Evolutionary conservation across 2,329 filamentous ascomycete species (phyloP).

Genomic region (Epichloe sibirici): DNA sequence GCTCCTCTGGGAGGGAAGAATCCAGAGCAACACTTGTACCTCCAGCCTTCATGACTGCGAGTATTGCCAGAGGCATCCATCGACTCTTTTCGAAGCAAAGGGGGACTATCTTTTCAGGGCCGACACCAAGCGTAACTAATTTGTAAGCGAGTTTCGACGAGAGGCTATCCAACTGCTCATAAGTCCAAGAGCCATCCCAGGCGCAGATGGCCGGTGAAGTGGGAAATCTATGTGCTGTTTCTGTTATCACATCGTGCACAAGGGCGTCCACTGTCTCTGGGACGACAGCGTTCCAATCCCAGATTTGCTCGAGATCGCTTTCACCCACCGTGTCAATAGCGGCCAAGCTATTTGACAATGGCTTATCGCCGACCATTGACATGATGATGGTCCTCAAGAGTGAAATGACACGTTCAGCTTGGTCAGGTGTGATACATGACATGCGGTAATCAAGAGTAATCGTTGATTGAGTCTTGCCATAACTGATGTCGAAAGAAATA

Average conservation of each 20-base stretch:
- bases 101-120: conserved; percentile 10
- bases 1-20: conserved; percentile 10
- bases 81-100: conserved; percentile 17
- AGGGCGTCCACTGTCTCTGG: conserved; percentile 7
- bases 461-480: background rate
- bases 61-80: conserved; percentile 12
- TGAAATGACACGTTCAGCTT: conserved; percentile 1
- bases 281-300: conserved; percentile 10
- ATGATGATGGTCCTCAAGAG: background rate
- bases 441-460: background rate
- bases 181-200: conserved; percentile 28
- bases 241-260: conserved; percentile 13
- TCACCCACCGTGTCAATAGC: background rate
- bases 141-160: conserved; percentile 7
- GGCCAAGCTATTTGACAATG: background rate
- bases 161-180: conserved; percentile 18
- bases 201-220: conserved; percentile 9
- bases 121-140: conserved; percentile 3
- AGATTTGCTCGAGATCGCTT: conserved; percentile 4
- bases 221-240: conserved; percentile 5
- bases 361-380: background rate
- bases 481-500: background rate
- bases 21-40: conserved; percentile 16
- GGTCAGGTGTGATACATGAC: background rate
- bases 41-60: conserved; percentile 17